Percentiles rank a stretch among this genome's conserved stretches.
phyloP scores from a whole-genome alignment of 108 stramenopile genomes.

The Discostella stelligeroides region DNA sequence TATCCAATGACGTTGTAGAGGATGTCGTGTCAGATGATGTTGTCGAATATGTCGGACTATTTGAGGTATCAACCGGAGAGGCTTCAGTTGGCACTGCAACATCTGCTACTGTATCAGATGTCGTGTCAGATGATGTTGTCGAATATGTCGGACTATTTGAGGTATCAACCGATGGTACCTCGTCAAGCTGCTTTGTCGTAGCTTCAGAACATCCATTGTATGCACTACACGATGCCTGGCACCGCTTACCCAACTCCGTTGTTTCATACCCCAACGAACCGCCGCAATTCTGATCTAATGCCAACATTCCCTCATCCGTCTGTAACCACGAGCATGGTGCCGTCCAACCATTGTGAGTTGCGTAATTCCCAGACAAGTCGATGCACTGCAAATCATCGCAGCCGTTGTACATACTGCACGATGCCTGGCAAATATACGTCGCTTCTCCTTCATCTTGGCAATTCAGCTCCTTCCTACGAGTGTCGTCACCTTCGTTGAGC shows the following conservation, averaged over 20 bases:
- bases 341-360: constrained; percentile 36
- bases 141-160: too few species aligned
- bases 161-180: not conserved
- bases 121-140: too few species aligned
- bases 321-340: constrained; percentile 38
- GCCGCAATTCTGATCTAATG: constrained; percentile 43
- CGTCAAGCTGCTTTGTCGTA: not conserved
- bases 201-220: constrained; percentile 36
- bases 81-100: too few species aligned
- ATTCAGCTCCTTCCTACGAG: constrained; percentile 36
- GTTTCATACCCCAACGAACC: constrained; percentile 21
- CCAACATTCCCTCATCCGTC: constrained; percentile 34
- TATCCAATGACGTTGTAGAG: not conserved
- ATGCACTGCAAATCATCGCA: constrained; percentile 38
- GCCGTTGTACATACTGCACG: constrained; percentile 33
- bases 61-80: too few species aligned
- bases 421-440: constrained; percentile 28
- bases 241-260: constrained; percentile 41
- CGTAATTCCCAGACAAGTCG: constrained; percentile 35
- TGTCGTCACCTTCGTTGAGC: constrained; percentile 33
- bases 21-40: not conserved
- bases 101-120: too few species aligned
- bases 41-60: too few species aligned
- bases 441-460: constrained; percentile 29
- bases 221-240: constrained; percentile 33